Evolutionary conservation across 2,329 filamentous ascomycete species (phyloP).

Genomic region (Paecilomyces niveus): DNA sequence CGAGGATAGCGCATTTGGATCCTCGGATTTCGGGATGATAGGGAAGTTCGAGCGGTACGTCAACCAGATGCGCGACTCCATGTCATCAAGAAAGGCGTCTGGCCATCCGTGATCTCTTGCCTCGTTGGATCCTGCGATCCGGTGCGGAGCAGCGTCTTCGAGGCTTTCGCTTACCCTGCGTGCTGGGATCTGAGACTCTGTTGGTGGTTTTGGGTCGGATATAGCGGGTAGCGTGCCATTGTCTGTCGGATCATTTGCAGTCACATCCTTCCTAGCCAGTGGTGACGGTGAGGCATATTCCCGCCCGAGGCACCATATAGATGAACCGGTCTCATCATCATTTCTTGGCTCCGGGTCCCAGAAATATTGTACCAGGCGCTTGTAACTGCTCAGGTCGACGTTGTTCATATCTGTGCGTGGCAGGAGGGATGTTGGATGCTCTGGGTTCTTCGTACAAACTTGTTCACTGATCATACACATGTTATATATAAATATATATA

Average conservation of each 20-base stretch:
- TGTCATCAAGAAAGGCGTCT: conserved; percentile 76
- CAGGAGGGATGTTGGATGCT: neutral
- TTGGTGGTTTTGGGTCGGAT: conserved; percentile 5
- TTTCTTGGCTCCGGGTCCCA: conserved; percentile 88
- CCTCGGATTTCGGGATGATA: conserved; percentile 69
- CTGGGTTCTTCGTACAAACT: neutral
- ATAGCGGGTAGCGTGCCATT: conserved; percentile 6
- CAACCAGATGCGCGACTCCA: conserved; percentile 91
- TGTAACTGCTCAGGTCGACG: conserved; percentile 69
- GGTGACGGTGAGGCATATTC: conserved; percentile 42
- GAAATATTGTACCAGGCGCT: conserved; percentile 81
- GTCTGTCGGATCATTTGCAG: conserved; percentile 2
- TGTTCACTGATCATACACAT: neutral
- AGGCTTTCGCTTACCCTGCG: conserved; percentile 9
- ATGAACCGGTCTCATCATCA: conserved; percentile 57
- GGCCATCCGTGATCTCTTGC: conserved; percentile 61
- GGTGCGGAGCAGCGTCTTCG: neutral
- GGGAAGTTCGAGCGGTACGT: conserved; percentile 87
- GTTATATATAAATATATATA: conserved; percentile 1
- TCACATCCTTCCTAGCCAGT: conserved; percentile 1
- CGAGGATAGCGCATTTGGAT: conserved; percentile 61
- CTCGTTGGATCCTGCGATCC: conserved; percentile 1
- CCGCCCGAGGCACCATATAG: conserved; percentile 77
- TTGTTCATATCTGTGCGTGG: conserved; percentile 46
- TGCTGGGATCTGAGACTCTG: conserved; percentile 12